Evolutionary conservation across 2,329 filamentous ascomycete genomes (phyloP).

Genomic region (Drechmeria coniospora): DNA sequence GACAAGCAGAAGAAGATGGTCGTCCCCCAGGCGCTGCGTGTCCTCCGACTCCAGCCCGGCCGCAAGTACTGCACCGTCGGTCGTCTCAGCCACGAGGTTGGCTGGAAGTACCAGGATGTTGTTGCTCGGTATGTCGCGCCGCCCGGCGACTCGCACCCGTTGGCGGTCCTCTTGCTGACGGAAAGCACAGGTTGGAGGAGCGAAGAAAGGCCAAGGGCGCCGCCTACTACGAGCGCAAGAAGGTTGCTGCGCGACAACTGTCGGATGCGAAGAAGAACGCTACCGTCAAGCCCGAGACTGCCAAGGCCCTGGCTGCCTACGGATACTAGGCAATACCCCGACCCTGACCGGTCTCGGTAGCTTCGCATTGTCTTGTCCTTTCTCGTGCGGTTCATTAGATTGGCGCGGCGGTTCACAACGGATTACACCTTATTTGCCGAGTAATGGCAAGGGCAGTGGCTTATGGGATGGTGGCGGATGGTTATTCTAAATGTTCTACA

Average conservation of each 20-base stretch:
- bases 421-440: slow-evolving; percentile 34
- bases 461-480: slow-evolving; percentile 16
- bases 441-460: slow-evolving; percentile 27
- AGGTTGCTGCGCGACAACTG: slow-evolving; percentile 81
- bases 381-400: slow-evolving; percentile 38
- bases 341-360: slow-evolving; percentile 14
- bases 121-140: slow-evolving; percentile 79
- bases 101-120: slow-evolving; percentile 99
- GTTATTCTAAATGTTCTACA: slow-evolving; percentile 20
- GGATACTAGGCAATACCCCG: slow-evolving; percentile 56
- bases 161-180: no score
- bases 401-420: slow-evolving; percentile 35
- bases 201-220: slow-evolving; percentile 98
- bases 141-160: no score
- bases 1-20: slow-evolving; percentile 99
- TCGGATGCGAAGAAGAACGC: slow-evolving; percentile 87
- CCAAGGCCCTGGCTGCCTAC: slow-evolving; percentile 73
- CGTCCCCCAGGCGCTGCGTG: slow-evolving; percentile 92
- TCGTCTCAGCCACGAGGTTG: slow-evolving; percentile 94
- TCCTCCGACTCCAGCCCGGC: slow-evolving; percentile 93
- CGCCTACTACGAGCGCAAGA: slow-evolving; percentile 99
- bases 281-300: slow-evolving; percentile 71
- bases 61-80: slow-evolving; percentile 99
- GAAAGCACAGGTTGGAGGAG: slow-evolving; percentile 71
- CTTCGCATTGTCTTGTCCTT: slow-evolving; percentile 27